These are phyloP conservation scores for Magnusiomyces starmeri DNA, from an alignment of 1,139 yeast species.

Conservation along the genomic window DNA sequence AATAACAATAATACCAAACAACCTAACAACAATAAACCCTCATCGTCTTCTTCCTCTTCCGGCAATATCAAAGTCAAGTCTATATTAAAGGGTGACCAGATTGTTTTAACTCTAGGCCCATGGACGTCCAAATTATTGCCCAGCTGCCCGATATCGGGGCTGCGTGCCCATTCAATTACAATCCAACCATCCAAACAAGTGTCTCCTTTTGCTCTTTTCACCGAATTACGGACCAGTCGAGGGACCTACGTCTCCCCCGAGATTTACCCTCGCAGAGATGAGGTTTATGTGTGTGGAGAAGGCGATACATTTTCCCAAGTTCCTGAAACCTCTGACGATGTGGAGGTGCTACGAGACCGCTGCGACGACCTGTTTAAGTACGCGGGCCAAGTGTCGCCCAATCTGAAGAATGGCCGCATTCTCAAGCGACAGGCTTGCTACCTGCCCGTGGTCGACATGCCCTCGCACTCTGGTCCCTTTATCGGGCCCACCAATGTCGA, in stretches of 20 bases:
- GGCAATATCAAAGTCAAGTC: neutral
- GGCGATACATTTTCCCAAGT: slow-evolving; percentile 86
- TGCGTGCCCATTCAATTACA: slow-evolving; percentile 92
- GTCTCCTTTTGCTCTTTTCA: slow-evolving; percentile 88
- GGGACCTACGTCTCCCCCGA: slow-evolving; percentile 75
- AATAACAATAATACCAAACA: neutral
- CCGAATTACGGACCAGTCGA: slow-evolving; percentile 69
- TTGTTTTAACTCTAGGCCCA: slow-evolving; percentile 86
- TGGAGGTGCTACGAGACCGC: slow-evolving; percentile 76
- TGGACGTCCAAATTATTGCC: slow-evolving; percentile 91
- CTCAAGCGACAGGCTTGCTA: slow-evolving; percentile 90
- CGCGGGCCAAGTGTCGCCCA: slow-evolving; percentile 71
- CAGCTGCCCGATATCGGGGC: slow-evolving; percentile 86
- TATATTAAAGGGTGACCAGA: slow-evolving; percentile 54
- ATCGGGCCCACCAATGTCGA: slow-evolving; percentile 88
- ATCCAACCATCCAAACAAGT: slow-evolving; percentile 67
- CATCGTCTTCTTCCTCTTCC: neutral
- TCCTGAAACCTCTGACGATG: slow-evolving; percentile 92
- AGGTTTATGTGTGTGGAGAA: slow-evolving; percentile 95
- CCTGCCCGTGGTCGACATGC: slow-evolving; percentile 87
- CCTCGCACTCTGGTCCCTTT: slow-evolving; percentile 86
- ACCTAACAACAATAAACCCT: neutral
- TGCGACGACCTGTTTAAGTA: slow-evolving; percentile 82
- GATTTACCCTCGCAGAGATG: slow-evolving; percentile 90
- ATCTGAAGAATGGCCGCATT: slow-evolving; percentile 66